Conservation (phyloP, 2,329 filamentous ascomycete species). For the Fusarium sarcochroum region DNA sequence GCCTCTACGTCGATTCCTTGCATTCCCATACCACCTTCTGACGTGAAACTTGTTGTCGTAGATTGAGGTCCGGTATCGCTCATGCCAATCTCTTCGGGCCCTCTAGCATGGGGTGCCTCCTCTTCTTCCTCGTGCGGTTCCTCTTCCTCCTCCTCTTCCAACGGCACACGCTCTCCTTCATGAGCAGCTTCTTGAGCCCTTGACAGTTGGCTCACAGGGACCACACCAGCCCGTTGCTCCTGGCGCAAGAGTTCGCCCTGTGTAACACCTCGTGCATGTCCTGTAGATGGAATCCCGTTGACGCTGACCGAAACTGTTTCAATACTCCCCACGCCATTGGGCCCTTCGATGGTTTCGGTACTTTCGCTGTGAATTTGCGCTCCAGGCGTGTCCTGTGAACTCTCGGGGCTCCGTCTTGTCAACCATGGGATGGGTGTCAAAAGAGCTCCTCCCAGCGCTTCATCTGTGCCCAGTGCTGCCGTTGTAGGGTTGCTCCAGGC, state of each 20-base stretch:
- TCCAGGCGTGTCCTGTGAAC: conserved; percentile 49
- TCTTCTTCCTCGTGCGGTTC: conserved; percentile 63
- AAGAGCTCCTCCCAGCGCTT: conserved; percentile 89
- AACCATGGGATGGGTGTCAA: conserved; percentile 97
- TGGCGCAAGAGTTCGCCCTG: conserved; percentile 89
- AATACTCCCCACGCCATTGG: conserved; percentile 82
- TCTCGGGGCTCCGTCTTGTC: conserved; percentile 56
- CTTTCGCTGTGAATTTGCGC: conserved; percentile 75
- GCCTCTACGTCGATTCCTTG: conserved; percentile 72
- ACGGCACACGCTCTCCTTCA: conserved; percentile 48
- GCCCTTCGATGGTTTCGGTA: conserved; percentile 85
- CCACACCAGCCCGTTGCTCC: conserved; percentile 85
- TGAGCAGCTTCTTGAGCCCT: conserved; percentile 55
- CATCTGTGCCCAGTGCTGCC: conserved; percentile 80
- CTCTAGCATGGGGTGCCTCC: conserved; percentile 83
- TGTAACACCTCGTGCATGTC: conserved; percentile 71
- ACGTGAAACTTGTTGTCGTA: conserved; percentile 57
- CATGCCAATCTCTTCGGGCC: conserved; percentile 86
- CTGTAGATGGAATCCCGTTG: conserved; percentile 74
- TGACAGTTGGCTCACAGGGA: conserved; percentile 75
- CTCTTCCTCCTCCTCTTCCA: conserved; percentile 51
- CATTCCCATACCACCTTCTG: conserved; percentile 62
- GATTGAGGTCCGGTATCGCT: conserved; percentile 86
- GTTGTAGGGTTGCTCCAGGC: conserved; percentile 64
- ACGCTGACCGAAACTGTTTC: conserved; percentile 85